These are phyloP conservation scores for Cryptococcus hybrid DNA, from an alignment of 1,284 basidiomycete genomes.

Conservation along the genomic window DNA sequence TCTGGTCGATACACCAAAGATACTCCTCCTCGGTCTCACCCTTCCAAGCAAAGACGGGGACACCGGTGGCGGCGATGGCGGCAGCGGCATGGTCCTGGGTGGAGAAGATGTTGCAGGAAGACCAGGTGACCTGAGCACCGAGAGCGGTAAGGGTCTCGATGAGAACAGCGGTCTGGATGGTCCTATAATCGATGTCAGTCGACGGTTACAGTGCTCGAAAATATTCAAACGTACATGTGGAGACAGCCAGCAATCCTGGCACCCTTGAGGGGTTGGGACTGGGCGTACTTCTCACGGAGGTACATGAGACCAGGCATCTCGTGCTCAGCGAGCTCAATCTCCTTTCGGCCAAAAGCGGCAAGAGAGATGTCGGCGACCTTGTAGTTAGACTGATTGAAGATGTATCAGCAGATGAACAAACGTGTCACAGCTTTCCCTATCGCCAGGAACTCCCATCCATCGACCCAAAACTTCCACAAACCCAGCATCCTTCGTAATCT, in stretches of 20 bases:
- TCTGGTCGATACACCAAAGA: slow-evolving; percentile 97
- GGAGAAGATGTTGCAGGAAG: slow-evolving; percentile 99
- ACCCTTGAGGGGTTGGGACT: slow-evolving; percentile 83
- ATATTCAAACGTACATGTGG: slow-evolving; percentile 67
- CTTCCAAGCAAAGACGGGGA: slow-evolving; percentile 99
- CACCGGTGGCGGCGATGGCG: slow-evolving; percentile 96
- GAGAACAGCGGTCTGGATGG: slow-evolving; percentile 93
- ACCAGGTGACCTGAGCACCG: slow-evolving; percentile 98
- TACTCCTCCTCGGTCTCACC: slow-evolving; percentile 99
- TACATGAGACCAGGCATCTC: slow-evolving; percentile 76
- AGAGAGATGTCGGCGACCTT: slow-evolving; percentile 79
- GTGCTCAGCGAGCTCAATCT: slow-evolving; percentile 90
- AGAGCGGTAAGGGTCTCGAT: slow-evolving; percentile 94
- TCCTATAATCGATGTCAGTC: slow-evolving; percentile 57
- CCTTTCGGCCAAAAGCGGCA: slow-evolving; percentile 81
- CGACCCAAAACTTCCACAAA: not conserved
- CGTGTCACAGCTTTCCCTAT: not conserved
- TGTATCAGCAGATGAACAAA: slow-evolving; percentile 7
- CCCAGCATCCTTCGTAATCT: not conserved
- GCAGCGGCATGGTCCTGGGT: slow-evolving; percentile 99
- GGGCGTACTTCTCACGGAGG: slow-evolving; percentile 80
- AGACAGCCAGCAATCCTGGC: slow-evolving; percentile 97
- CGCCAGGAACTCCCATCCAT: not conserved
- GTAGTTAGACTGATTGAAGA: slow-evolving; percentile 25
- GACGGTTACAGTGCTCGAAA: not conserved